Conservation (phyloP, 2,329 filamentous ascomycete species). For the Boeremia lycopersici region DNA sequence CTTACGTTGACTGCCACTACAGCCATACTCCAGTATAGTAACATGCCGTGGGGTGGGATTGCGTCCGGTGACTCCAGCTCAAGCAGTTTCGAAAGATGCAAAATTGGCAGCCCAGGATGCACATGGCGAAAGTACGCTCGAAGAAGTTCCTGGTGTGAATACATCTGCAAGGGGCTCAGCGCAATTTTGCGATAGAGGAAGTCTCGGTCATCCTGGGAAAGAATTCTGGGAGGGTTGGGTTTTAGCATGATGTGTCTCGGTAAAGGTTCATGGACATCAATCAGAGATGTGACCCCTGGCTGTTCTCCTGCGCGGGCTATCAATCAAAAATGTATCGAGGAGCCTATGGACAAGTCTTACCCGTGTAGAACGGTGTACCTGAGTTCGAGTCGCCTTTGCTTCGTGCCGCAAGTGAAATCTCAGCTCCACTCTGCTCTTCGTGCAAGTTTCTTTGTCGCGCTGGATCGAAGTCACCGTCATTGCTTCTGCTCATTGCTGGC, state of each 20-base stretch:
- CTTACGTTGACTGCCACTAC: slow-evolving; percentile 8
- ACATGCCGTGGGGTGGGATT: not conserved
- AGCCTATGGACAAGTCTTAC: not conserved
- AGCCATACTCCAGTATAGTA: slow-evolving; percentile 15
- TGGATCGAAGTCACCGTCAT: not conserved
- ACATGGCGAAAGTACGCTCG: slow-evolving; percentile 11
- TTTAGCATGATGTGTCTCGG: slow-evolving; percentile 11
- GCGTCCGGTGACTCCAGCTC: not conserved
- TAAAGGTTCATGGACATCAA: slow-evolving; percentile 4
- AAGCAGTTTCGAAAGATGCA: not conserved
- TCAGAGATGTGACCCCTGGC: slow-evolving; percentile 8
- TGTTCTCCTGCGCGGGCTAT: slow-evolving; percentile 3
- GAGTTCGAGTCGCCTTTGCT: slow-evolving; percentile 1
- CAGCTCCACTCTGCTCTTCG: slow-evolving; percentile 16
- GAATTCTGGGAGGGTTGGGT: not conserved
- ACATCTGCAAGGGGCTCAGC: not conserved
- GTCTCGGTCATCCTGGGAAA: slow-evolving; percentile 5
- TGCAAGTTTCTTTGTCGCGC: slow-evolving; percentile 11
- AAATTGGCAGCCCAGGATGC: slow-evolving; percentile 5
- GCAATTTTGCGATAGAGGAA: slow-evolving; percentile 10
- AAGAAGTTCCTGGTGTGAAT: slow-evolving; percentile 7
- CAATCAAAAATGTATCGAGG: not conserved
- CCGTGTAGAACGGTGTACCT: slow-evolving; percentile 14
- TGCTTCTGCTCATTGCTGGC: not conserved
- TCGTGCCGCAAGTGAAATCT: slow-evolving; percentile 9